phyloP scores from a whole-genome alignment of 116 monocot species.

The Phalaenopsis hybrid region DNA sequence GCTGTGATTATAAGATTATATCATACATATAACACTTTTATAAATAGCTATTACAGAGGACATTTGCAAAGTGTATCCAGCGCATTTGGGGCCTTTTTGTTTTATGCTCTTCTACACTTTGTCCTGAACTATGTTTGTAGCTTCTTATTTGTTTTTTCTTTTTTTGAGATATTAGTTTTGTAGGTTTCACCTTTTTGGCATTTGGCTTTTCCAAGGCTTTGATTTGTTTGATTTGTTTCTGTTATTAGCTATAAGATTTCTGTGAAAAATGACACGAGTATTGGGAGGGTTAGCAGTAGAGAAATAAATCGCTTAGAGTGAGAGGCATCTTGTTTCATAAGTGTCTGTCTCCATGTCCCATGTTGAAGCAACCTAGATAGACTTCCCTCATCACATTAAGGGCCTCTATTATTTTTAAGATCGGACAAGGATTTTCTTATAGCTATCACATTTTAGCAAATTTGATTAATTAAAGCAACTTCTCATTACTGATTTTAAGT shows the following conservation, averaged over 20 bases:
- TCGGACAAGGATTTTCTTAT: too few species aligned
- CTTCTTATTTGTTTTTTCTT: not conserved
- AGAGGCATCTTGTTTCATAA: constrained; percentile 66
- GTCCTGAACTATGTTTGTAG: not conserved
- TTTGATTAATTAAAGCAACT: too few species aligned
- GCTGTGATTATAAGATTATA: not conserved
- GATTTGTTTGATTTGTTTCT: not conserved
- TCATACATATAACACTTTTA: not conserved
- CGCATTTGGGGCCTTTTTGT: not conserved
- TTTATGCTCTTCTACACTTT: too few species aligned
- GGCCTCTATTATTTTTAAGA: too few species aligned
- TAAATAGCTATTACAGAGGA: not conserved
- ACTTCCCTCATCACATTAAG: not conserved
- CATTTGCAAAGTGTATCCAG: not conserved
- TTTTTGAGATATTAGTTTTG: not conserved
- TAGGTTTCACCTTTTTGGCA: not conserved
- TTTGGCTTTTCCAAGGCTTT: not conserved
- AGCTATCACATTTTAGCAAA: too few species aligned
- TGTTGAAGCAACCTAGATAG: not conserved
- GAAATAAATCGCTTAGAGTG: not conserved
- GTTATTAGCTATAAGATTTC: not conserved
- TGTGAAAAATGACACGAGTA: not conserved
- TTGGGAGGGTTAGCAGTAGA: not conserved
- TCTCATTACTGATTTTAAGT: too few species aligned
- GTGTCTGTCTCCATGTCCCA: not conserved